Evolutionary conservation across 2,329 filamentous ascomycete species (phyloP), one percentile per base, ranked within the genome.

Genomic region (Colletotrichum paranaense): DNA sequence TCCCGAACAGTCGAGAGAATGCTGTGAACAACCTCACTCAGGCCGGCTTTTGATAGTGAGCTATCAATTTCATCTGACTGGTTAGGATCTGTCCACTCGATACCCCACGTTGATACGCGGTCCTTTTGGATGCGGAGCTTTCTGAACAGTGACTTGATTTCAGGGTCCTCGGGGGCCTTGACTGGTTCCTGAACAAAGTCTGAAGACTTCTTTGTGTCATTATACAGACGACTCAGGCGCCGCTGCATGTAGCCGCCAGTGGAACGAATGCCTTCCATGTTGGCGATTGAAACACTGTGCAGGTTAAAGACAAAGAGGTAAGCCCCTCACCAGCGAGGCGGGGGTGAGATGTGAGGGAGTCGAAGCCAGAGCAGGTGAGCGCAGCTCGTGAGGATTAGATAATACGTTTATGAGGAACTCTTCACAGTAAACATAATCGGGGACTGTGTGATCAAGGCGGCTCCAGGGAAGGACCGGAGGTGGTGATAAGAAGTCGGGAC

Each of bases 1-100:
- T 95, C 93, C 79, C 94, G 94, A 79, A 95, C 95, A 62, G 93
- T 95, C 19, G 90, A 90, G 88, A 96, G 91, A 78, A 95, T 93
- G 80, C 92, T 94, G 71, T 91, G 91, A 65, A 95, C 93, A 1
- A 94, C 90, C 80, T 95, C 93, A 72, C 92, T 93, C 68, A 95
- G 84, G 26, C 93, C 94, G 65, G 92, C 92, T 80, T 93, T 92
- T 77, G 93, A 93, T 9, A 92, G 85, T 16, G 90, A 90, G 78
- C 92, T 90, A 78, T 92, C 91, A 75, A 95, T 95, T 81, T 94
- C 91, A 78, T 90, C 89, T 72, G 91, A 87, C 78, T 92, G 88
- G 19, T 84, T 84, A 56, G 92, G 91, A 80, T 95, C 93, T 68
- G 91, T 93, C 94, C 94, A 96, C 81, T 95, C 92, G 65, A 95